Conservation (phyloP, 176 grass and related monocot genomes). For the Ensete ventricosum region DNA sequence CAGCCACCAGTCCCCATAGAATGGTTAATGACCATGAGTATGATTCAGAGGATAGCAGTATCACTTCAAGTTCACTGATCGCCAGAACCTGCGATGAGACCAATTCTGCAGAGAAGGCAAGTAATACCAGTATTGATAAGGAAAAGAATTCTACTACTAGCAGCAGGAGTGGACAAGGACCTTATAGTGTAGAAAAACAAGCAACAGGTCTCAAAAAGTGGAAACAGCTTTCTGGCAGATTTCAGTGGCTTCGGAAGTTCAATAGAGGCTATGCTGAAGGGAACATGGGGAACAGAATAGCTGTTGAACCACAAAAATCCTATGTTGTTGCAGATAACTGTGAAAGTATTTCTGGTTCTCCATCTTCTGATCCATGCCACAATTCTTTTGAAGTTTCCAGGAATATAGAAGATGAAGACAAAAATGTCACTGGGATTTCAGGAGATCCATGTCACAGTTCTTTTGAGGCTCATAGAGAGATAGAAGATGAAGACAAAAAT, state of each 20-base stretch:
- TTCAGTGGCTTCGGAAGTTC: slow-evolving; percentile 69
- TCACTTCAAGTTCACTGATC: slow-evolving; percentile 20
- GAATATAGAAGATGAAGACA: neutral
- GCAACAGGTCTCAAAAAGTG: slow-evolving; percentile 36
- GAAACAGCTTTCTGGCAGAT: slow-evolving; percentile 56
- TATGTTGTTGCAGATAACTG: slow-evolving; percentile 11
- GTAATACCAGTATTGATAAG: slow-evolving; percentile 8
- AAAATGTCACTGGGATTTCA: neutral
- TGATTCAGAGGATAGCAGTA: slow-evolving; percentile 24
- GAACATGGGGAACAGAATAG: slow-evolving; percentile 29
- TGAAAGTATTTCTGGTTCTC: slow-evolving; percentile 1
- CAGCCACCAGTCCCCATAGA: slow-evolving; percentile 20
- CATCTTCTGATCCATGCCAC: slow-evolving; percentile 22
- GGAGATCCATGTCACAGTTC: neutral
- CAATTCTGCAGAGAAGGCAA: slow-evolving; percentile 22
- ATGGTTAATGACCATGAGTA: slow-evolving; percentile 21
- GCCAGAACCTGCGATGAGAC: slow-evolving; percentile 26
- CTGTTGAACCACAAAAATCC: slow-evolving; percentile 13
- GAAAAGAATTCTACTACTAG: neutral
- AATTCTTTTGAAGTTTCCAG: slow-evolving; percentile 7
- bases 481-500: neutral
- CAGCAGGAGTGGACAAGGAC: neutral
- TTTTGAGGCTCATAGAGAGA: neutral
- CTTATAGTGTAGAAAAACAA: slow-evolving; percentile 7
- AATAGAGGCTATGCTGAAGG: slow-evolving; percentile 46